Base-by-base conservation (phyloP, 192 early-diverging fungal genomes). In the Coemansia sp. region DNA sequence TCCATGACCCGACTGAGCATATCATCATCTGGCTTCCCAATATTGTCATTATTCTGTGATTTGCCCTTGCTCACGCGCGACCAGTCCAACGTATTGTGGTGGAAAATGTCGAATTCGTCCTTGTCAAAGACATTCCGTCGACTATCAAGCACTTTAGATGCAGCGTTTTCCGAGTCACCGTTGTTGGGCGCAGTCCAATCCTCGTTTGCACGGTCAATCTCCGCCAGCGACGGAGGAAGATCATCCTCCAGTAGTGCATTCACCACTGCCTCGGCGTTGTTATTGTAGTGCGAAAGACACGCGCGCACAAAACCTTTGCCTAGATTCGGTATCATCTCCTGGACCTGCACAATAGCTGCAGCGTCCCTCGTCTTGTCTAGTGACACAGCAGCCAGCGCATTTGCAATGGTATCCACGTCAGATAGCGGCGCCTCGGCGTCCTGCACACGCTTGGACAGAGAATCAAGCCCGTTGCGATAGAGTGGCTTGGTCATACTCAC, bases 21-120 rank as follows among this genome's bases (percentile, higher is more conserved):
- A 12, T 65, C 66, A n/a, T 58, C 58, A 44, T 60, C 60, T 2
- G 70, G 67, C 31, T 56, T 44, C 14, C 30, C 56, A 19, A 44
- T 28, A 10, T n/a, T 50, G 44, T 14, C 23, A 14, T 18, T 49
- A 0, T 26, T 6, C 18, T 60, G 63, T 19, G 85, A 83, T 74
- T 94, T 97, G 57, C 93, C 92, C 41, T 81, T 74, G 49, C 84
- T 82, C 22, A 93, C 87, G 41, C 87, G 89, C 26, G 67, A 72
- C 60, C 76, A 67, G 65, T 93, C 87, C 7, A 93, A 71, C 4
- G 69, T 73, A 9, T 83, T 75, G 54, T 85, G 83, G 26, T 81
- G 68, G 74, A 96, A 93, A 7, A 96, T 85, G 61, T 98, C 94
- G 77, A 97, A 96, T 62, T 93, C 92, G 66, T 98, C 96, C 41